Conservation (phyloP, 139 green algal species). For the Micractinium sp. region DNA sequence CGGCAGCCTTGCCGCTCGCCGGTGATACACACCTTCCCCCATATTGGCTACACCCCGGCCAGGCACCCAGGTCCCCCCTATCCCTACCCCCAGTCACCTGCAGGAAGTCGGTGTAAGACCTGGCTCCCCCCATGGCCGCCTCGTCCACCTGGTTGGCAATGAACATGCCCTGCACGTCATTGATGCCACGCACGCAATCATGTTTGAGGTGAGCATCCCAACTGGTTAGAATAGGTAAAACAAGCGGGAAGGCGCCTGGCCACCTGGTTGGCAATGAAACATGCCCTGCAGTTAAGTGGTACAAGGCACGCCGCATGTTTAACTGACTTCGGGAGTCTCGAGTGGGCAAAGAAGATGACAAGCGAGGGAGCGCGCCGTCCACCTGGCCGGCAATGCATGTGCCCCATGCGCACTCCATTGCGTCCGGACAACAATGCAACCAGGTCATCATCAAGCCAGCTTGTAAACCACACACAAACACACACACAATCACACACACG, state of each 20-base stretch:
- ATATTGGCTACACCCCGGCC: background rate
- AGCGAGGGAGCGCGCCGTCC: too few species aligned
- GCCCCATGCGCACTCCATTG: too few species aligned
- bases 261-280: background rate
- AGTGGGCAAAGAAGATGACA: too few species aligned
- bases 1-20: too few species aligned
- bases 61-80: background rate
- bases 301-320: background rate
- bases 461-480: background rate
- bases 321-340: too few species aligned
- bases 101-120: slow-evolving; percentile 5
- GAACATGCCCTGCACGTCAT: slow-evolving; percentile 78
- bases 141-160: slow-evolving; percentile 83
- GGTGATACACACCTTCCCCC: too few species aligned
- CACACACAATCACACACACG: background rate
- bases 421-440: too few species aligned
- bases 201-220: too few species aligned
- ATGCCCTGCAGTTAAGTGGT: background rate
- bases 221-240: too few species aligned
- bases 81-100: slow-evolving; percentile 2
- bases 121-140: slow-evolving; percentile 30
- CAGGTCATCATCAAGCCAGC: too few species aligned
- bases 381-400: too few species aligned
- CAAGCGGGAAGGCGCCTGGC: background rate
- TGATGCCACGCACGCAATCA: too few species aligned